Conservation (phyloP, 768 basidiomycete genomes). For the Mycena galericulata region DNA sequence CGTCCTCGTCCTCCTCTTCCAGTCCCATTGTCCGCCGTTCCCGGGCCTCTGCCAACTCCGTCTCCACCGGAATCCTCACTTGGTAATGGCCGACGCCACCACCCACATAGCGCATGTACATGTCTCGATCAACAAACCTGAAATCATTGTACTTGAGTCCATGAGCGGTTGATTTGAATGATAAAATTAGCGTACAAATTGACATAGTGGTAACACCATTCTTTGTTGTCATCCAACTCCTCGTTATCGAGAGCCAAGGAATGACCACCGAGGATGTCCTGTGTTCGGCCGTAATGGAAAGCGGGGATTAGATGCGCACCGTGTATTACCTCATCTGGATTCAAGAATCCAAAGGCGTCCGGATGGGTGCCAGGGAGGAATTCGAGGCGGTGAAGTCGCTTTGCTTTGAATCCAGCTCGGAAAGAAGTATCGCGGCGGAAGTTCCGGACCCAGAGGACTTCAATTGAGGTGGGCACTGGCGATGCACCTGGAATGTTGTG, state of each 20-base stretch:
- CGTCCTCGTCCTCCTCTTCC: too few relatives aligned
- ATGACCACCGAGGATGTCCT: background rate
- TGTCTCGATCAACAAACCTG: constrained; percentile 43
- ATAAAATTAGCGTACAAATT: background rate
- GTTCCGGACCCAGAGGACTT: background rate
- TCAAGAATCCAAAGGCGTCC: background rate
- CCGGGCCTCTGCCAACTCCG: background rate
- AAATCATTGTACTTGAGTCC: background rate
- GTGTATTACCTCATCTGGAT: background rate
- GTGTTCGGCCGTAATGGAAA: background rate
- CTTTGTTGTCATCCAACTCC: background rate
- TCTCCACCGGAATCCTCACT: constrained; percentile 8
- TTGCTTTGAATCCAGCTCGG: background rate
- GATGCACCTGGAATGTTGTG: background rate
- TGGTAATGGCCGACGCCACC: constrained; percentile 43
- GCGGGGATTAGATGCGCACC: background rate
- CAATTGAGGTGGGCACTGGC: background rate
- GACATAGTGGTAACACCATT: background rate
- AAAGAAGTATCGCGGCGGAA: background rate
- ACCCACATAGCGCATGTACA: constrained; percentile 41
- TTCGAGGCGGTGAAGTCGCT: background rate
- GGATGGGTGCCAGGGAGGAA: background rate
- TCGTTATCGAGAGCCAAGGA: background rate
- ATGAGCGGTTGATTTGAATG: too few relatives aligned
- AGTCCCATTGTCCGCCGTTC: too few relatives aligned